Evolutionary conservation across 1,284 basidiomycete species (phyloP), one percentile per base, ranked within the genome.

Genomic region (Fomitopsis schrenkii): DNA sequence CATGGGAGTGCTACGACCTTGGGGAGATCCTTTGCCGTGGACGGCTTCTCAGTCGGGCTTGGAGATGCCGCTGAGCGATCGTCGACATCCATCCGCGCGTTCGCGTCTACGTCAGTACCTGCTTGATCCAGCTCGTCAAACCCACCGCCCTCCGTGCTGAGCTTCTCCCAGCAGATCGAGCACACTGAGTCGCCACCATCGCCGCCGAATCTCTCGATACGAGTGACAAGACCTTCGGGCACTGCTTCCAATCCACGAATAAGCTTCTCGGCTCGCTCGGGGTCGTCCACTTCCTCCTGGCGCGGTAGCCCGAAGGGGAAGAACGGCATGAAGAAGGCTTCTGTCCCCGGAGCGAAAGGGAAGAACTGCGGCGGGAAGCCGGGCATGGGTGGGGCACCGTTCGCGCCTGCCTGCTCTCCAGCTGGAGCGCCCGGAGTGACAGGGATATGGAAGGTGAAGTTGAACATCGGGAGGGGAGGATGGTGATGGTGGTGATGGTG

Each of bases 101-200:
- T 61, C 55, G 64, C 63, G 57, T 66, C 41, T 40, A 63, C 62
- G 7, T 30, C 48, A 17, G 8, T 50, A 50, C 28, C 48, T 10
- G 63, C 62, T 14, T 70, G 72, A 26, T 68, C 68, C 58, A 68
- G 64, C 5, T 73, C 75, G 28, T 70, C 70, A 28, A 67, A 67
- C 1, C 74, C 76, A 36, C 77, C 80, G 33, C 78, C 80, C 46
- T 85, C 83, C 0, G 74, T 76, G 61, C 83, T 79, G 58, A 90
- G 70, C 44, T 75, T 77, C 66, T 92, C 90, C 86, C 86, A 91
- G 69, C 90, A 92, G 46, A 92, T 83, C 0, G 90, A 88, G 68
- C 90, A 92, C 6, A 81, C 81, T 36, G 79, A 79, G 28, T 77
- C 77, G 2, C 78, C 74, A 14, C 69, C 76, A 2, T 70, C 73